These are phyloP conservation scores for Mitragyna speciosa DNA, from an alignment of 257 asterid genomes.

Conservation along the genomic window DNA sequence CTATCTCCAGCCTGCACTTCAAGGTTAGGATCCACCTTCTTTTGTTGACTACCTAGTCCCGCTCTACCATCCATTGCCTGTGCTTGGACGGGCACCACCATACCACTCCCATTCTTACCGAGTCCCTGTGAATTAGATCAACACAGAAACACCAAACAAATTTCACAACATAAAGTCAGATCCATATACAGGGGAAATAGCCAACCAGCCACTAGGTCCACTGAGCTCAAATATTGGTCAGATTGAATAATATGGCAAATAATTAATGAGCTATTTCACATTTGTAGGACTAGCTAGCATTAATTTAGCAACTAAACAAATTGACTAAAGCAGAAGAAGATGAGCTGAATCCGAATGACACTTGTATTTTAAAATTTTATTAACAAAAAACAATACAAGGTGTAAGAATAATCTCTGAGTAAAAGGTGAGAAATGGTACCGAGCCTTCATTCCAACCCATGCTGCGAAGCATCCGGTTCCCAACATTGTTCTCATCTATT, in stretches of 20 bases:
- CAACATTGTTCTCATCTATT: constrained; percentile 89
- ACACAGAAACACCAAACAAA: constrained; percentile 44
- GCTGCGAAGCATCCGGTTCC: constrained; percentile 97
- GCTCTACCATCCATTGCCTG: constrained; percentile 72
- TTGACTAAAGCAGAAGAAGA: not conserved
- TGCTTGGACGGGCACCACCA: constrained; percentile 94
- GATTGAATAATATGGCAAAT: not conserved
- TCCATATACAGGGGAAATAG: constrained; percentile 10
- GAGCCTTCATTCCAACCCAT: constrained; percentile 99
- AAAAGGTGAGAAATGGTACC: constrained; percentile 78
- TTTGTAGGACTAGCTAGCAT: not conserved
- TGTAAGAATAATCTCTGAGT: constrained; percentile 4
- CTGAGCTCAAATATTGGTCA: not conserved
- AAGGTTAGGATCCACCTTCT: constrained; percentile 76
- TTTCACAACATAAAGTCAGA: constrained; percentile 43
- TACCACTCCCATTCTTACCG: constrained; percentile 94
- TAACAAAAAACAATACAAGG: not conserved
- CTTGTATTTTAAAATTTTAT: not conserved
- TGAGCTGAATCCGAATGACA: not conserved
- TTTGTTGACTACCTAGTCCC: constrained; percentile 84
- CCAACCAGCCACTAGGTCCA: constrained; percentile 32
- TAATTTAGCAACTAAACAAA: not conserved
- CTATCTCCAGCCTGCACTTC: constrained; percentile 98
- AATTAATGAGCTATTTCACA: not conserved
- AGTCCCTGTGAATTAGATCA: constrained; percentile 61